Evolutionary conservation across 192 early-diverging fungal species (phyloP).

Genomic region (Umbelopsis ramanniana): DNA sequence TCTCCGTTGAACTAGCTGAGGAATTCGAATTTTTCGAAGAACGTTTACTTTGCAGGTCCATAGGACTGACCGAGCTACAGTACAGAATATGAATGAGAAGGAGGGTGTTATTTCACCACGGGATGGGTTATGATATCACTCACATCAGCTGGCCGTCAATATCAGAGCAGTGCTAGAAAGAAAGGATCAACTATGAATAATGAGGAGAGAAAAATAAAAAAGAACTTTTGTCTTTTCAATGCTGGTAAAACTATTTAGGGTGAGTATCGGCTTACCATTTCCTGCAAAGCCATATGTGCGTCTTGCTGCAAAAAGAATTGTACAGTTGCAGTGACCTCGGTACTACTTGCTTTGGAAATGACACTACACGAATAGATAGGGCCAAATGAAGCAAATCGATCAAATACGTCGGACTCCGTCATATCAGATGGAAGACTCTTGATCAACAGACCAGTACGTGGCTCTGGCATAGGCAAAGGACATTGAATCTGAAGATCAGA

Average conservation of each 20-base stretch:
- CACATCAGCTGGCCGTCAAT: constrained; percentile 24
- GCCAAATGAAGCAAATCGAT: constrained; percentile 29
- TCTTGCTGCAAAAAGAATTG: constrained; percentile 34
- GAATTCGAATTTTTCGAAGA: neutral
- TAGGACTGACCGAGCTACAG: neutral
- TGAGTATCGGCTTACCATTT: constrained; percentile 27
- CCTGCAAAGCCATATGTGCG: constrained; percentile 25
- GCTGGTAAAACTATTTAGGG: too few relatives aligned
- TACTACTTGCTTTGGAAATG: constrained; percentile 1
- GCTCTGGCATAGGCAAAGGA: neutral
- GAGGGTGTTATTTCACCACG: neutral
- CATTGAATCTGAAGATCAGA: constrained; percentile 2
- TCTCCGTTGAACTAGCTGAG: neutral
- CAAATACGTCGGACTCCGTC: constrained; percentile 7
- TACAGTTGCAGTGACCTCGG: constrained; percentile 24
- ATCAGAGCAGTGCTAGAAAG: constrained; percentile 14
- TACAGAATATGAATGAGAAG: neutral
- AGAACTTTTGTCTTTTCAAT: neutral
- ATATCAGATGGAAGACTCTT: constrained; percentile 7
- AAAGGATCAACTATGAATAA: neutral
- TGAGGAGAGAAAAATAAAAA: neutral
- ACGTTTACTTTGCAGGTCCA: neutral
- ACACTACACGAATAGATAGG: constrained; percentile 31
- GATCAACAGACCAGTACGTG: constrained; percentile 23
- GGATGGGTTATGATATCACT: constrained; percentile 1